Conservation (phyloP, 2,329 filamentous ascomycete species). For the Monascus ruber region DNA sequence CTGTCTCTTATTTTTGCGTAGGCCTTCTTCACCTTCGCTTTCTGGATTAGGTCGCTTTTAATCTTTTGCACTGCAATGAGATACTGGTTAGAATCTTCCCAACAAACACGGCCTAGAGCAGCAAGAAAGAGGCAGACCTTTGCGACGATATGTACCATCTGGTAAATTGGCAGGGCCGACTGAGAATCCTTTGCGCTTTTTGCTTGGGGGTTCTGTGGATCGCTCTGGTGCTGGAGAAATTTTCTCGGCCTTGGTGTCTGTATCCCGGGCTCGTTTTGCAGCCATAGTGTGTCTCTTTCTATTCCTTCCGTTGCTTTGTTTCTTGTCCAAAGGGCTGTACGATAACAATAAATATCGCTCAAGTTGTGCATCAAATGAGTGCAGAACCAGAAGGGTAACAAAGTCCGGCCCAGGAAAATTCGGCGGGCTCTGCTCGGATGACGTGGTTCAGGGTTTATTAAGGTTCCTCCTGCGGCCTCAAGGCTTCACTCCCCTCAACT, state of each 20-base stretch:
- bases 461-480: no score
- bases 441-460: no score
- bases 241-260: conserved; percentile 26
- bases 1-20: conserved; percentile 76
- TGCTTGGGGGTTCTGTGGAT: conserved; percentile 20
- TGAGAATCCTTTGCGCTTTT: conserved; percentile 62
- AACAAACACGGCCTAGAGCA: neutral
- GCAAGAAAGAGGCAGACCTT: conserved; percentile 39
- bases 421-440: no score
- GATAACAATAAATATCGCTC: no score
- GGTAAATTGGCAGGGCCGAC: conserved; percentile 85
- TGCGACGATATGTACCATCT: conserved; percentile 77
- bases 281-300: conserved; percentile 37
- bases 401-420: no score
- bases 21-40: conserved; percentile 84
- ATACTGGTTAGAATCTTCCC: conserved; percentile 1
- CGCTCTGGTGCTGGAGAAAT: conserved; percentile 23
- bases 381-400: no score
- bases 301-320: neutral
- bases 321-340: no score
- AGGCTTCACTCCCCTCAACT: no score
- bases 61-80: conserved; percentile 61
- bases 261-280: conserved; percentile 46
- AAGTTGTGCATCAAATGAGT: no score
- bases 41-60: conserved; percentile 78